Base-by-base conservation (phyloP, 2,329 filamentous ascomycete species). In the Boeremia lycopersici region DNA sequence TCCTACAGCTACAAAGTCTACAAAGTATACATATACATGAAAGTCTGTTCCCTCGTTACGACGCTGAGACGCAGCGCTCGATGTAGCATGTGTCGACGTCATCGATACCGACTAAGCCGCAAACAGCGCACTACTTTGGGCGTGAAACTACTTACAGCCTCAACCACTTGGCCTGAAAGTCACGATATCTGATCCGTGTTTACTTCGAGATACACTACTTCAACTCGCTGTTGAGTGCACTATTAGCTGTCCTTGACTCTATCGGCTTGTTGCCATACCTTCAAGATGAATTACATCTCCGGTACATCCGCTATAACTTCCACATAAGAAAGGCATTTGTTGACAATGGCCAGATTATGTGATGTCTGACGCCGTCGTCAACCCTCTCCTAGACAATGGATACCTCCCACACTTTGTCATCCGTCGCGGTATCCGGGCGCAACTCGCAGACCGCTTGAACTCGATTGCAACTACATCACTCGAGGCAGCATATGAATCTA, bases 381-480 rank as follows among this genome's bases (percentile, higher is more conserved):
- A 72, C 28, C 67, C 71, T 9, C 61, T 89, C 53, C 80, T 89
- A 33, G 87, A 90, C 71, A 78, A 80, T 58, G 87, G 87, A 56
- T 87, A 86, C 67, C 79, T 90, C 28, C 87, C 87, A 3, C 81
- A 86, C 57, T 69, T 81, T 10, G 65, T 89, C 25, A 86, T 89
- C 61, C 84, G 87, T 15, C 66, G 84, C 15, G 87, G 87, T 13
- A 89, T 90, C 65, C 82, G 86, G 13, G 79, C 80, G n/a, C 86
- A 89, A 73, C 80, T 90, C 10, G 78, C 78, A n/a, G 78, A 86
- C 56, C 84, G 88, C 12, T 76, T 88, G 31, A 70, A 75, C 33
- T 77, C 78, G 34, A 87, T 89, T 61, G 73, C 78, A 25, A 78
- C 78, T 9, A 80, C 81, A 2, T 82, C 83, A 13, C 77, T 86